Conservation (phyloP, 169 alveolate genomes). For the Cryptosporidium ubiquitum region DNA sequence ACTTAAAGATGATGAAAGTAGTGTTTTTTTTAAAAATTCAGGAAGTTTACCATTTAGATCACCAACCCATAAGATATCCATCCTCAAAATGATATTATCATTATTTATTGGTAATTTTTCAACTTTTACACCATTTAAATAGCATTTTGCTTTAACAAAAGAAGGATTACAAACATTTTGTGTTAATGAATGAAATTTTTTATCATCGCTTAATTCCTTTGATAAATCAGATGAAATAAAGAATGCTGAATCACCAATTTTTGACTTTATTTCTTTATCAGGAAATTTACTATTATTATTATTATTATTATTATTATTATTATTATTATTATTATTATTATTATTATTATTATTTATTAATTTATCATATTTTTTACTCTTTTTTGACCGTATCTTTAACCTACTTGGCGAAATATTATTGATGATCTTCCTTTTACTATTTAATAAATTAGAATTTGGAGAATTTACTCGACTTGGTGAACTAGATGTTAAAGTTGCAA, state of each 20-base stretch:
- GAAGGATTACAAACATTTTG: conserved; percentile 18
- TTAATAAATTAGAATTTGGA: conserved; percentile 4
- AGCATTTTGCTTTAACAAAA: conserved; percentile 44
- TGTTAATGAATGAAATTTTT: conserved; percentile 11
- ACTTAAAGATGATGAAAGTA: conserved; percentile 43
- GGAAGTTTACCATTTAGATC: conserved; percentile 70
- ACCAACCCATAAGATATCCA: conserved; percentile 65
- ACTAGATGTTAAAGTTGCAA: conserved; percentile 1
- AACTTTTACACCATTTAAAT: conserved; percentile 48
- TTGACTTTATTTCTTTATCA: not conserved
- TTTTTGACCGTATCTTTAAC: conserved; percentile 15
- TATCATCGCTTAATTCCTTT: conserved; percentile 18
- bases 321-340: not conserved
- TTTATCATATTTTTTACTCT: not conserved
- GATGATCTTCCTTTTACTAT: not conserved
- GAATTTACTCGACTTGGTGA: conserved; percentile 30
- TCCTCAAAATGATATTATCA: conserved; percentile 21
- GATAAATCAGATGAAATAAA: conserved; percentile 45
- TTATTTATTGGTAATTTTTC: conserved; percentile 15
- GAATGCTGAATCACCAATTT: conserved; percentile 25
- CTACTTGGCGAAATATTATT: conserved; percentile 37
- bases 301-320: not conserved
- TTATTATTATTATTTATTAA: not conserved
- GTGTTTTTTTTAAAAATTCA: conserved; percentile 50
- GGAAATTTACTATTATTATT: not conserved